Evolutionary conservation across 371 early-diverging fungal species (phyloP).

Genomic region (Mucor lusitanicus): DNA sequence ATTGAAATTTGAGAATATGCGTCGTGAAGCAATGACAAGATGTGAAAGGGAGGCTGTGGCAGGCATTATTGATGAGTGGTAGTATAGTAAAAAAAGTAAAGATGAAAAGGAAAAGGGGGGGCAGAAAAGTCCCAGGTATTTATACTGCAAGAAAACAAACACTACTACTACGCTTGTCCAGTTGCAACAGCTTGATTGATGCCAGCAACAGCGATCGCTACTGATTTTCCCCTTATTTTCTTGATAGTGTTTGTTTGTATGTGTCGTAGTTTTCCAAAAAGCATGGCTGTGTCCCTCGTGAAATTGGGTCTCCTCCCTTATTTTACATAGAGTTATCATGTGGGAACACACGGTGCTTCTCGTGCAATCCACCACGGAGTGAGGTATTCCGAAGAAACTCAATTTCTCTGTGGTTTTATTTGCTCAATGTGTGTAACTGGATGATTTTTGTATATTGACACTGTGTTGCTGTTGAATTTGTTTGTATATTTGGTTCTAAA

Average conservation of each 20-base stretch:
- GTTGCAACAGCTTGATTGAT: no score
- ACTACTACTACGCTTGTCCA: not conserved
- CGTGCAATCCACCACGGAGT: slow-evolving; percentile 5
- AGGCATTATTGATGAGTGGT: not conserved
- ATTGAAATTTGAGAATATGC: slow-evolving; percentile 17
- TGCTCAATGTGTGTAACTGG: not conserved
- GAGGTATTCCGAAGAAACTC: slow-evolving; percentile 4
- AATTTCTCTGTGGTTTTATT: not conserved
- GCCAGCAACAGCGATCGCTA: not conserved
- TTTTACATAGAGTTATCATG: slow-evolving; percentile 9
- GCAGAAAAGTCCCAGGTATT: not conserved
- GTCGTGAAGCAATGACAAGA: slow-evolving; percentile 19
- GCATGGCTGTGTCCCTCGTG: slow-evolving; percentile 10
- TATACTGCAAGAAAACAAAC: not conserved
- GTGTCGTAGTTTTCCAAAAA: not conserved
- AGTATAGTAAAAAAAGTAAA: not conserved
- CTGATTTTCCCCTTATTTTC: not conserved
- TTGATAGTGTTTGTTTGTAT: slow-evolving; percentile 1
- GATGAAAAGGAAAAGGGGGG: not conserved
- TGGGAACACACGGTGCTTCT: slow-evolving; percentile 12
- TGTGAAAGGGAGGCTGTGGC: slow-evolving; percentile 8
- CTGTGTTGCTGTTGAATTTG: not conserved
- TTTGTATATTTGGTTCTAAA: not conserved
- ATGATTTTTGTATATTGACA: not conserved
- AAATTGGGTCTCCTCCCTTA: slow-evolving; percentile 4